Evolutionary conservation across 768 basidiomycete genomes (phyloP).

Genomic region (Psilocybe azurescens): DNA sequence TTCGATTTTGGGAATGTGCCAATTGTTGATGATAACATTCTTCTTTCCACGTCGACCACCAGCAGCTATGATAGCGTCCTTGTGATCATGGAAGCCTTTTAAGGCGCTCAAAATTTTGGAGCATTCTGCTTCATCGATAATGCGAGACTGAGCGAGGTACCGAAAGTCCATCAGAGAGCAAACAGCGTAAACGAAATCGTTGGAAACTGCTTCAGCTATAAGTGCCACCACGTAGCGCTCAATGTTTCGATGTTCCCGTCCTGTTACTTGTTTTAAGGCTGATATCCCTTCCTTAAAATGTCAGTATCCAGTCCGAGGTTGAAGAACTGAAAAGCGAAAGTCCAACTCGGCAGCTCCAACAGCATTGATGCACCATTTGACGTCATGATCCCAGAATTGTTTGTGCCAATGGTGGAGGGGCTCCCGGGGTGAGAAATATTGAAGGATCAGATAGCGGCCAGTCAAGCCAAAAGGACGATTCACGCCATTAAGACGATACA

Average conservation of each 20-base stretch:
- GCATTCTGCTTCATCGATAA: conserved; percentile 26
- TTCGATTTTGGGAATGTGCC: conserved; percentile 49
- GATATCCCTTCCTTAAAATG: conserved; percentile 45
- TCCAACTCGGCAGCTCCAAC: conserved; percentile 38
- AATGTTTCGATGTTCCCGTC: conserved; percentile 41
- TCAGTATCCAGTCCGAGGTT: conserved; percentile 36
- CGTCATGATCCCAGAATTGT: conserved; percentile 43
- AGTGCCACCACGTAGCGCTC: conserved; percentile 39
- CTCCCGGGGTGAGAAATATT: conserved; percentile 38
- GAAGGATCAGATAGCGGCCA: conserved; percentile 38
- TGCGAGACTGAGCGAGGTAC: conserved; percentile 37
- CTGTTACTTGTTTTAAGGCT: conserved; percentile 46
- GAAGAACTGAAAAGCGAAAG: conserved; percentile 40
- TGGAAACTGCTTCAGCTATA: conserved; percentile 37
- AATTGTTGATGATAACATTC: conserved; percentile 34
- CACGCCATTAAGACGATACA: conserved; percentile 37
- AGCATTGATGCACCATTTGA: conserved; percentile 40
- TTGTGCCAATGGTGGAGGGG: conserved; percentile 44
- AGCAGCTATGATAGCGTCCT: conserved; percentile 35
- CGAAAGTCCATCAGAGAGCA: conserved; percentile 41
- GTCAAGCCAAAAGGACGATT: conserved; percentile 43
- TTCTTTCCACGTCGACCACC: conserved; percentile 30
- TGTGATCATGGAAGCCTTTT: conserved; percentile 37
- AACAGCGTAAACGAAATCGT: conserved; percentile 35
- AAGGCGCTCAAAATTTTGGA: conserved; percentile 27